Conservation (phyloP, 2,329 filamentous ascomycete species). For the Grosmannia serpens region DNA sequence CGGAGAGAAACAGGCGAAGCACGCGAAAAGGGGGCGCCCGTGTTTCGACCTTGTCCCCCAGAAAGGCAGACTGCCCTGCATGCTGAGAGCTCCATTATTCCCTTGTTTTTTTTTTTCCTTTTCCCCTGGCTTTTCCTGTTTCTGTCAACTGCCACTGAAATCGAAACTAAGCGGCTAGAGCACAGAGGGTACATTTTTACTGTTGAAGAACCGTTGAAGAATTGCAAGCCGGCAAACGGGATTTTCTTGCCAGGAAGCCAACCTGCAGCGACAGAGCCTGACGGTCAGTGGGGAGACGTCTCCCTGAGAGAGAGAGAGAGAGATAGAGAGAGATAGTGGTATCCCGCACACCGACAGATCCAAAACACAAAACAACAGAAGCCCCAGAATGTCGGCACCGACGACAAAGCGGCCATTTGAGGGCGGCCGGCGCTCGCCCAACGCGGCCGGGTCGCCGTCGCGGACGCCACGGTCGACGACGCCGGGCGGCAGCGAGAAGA, state of each 20-base stretch:
- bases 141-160: background rate
- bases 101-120: background rate
- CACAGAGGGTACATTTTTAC: background rate
- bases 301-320: background rate
- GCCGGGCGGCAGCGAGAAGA: background rate
- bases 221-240: too few species aligned
- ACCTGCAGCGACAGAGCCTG: too few species aligned
- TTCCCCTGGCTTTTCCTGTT: background rate
- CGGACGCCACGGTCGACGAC: background rate
- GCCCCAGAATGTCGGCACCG: conserved; percentile 33
- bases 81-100: background rate
- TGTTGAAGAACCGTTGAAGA: background rate
- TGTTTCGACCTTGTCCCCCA: background rate
- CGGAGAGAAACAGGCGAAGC: background rate
- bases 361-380: too few species aligned
- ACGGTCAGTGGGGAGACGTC: too few species aligned
- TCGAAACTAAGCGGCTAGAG: background rate
- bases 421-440: conserved; percentile 25
- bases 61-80: background rate
- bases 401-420: conserved; percentile 40
- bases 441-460: background rate
- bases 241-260: too few species aligned
- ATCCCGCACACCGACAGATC: too few species aligned
- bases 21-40: background rate
- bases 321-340: background rate